These are phyloP conservation scores for Suhomyces bokatorum DNA, from an alignment of 1,139 yeast species.

Conservation along the genomic window DNA sequence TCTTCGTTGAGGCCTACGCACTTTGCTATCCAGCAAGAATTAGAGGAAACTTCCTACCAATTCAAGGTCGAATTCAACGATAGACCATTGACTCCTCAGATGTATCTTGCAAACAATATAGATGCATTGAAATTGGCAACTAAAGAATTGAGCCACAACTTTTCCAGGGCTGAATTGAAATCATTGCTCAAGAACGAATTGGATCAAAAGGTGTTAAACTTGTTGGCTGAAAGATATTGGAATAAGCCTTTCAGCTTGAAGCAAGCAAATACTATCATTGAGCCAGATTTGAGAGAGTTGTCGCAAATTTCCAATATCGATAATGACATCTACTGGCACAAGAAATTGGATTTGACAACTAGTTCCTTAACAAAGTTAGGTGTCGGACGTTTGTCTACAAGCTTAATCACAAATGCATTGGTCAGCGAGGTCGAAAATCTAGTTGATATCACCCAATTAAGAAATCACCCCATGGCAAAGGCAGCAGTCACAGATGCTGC, in stretches of 20 bases:
- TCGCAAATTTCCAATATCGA: slow-evolving; percentile 48
- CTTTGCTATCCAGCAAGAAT: slow-evolving; percentile 79
- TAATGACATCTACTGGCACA: slow-evolving; percentile 84
- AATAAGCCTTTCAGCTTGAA: slow-evolving; percentile 54
- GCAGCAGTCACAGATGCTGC: slow-evolving; percentile 86
- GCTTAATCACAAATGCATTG: slow-evolving; percentile 76
- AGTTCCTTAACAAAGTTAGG: slow-evolving; percentile 88
- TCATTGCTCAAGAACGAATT: slow-evolving; percentile 78
- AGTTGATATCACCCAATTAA: slow-evolving; percentile 69
- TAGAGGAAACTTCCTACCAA: slow-evolving; percentile 89
- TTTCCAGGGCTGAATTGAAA: slow-evolving; percentile 80
- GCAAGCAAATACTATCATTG: slow-evolving; percentile 22
- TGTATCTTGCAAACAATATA: slow-evolving; percentile 87
- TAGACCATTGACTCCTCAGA: slow-evolving; percentile 87
- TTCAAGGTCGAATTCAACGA: slow-evolving; percentile 97
- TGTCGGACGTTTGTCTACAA: slow-evolving; percentile 86
- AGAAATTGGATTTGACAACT: slow-evolving; percentile 80
- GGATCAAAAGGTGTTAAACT: slow-evolving; percentile 84
- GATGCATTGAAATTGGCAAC: slow-evolving; percentile 85
- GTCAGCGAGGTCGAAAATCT: slow-evolving; percentile 75
- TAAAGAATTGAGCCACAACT: slow-evolving; percentile 79
- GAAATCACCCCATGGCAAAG: slow-evolving; percentile 82
- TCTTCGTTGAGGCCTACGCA: slow-evolving; percentile 86
- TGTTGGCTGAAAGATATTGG: slow-evolving; percentile 92
- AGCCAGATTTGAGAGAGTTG: slow-evolving; percentile 57